Evolutionary conservation across 2,329 filamentous ascomycete species (phyloP).

Genomic region (Ambrosiella beaveri): DNA sequence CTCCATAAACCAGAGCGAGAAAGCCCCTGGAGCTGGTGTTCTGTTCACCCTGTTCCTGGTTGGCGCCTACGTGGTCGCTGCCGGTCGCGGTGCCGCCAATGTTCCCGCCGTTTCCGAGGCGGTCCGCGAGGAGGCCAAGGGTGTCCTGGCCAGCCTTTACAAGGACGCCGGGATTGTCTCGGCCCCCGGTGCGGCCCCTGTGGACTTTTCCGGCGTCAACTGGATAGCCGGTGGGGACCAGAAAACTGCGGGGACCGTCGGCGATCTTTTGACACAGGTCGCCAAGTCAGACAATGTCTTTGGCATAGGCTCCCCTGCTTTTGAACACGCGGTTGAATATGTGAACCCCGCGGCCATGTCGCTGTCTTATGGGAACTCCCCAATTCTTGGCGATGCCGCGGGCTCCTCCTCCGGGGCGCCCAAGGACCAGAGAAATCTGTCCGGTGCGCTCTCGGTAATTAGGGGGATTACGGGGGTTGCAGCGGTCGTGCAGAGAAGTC

Average conservation of each 20-base stretch:
- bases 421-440: constrained; percentile 11
- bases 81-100: constrained; percentile 36
- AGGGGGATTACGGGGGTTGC: constrained; percentile 55
- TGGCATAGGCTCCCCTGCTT: constrained; percentile 58
- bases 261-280: constrained; percentile 10
- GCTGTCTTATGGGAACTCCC: constrained; percentile 20
- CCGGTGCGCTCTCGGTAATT: constrained; percentile 47
- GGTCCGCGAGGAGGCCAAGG: constrained; percentile 59
- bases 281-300: constrained; percentile 41
- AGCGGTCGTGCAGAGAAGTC: constrained; percentile 80
- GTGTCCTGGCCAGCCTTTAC: constrained; percentile 63
- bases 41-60: constrained; percentile 93
- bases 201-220: background rate
- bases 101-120: constrained; percentile 68
- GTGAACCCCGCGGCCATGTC: constrained; percentile 66
- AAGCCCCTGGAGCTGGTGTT: constrained; percentile 39
- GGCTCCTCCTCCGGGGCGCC: background rate
- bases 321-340: constrained; percentile 69
- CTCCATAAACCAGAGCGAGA: constrained; percentile 30
- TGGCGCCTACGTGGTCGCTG: constrained; percentile 88
- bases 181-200: background rate
- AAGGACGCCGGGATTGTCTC: constrained; percentile 53
- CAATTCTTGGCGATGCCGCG: constrained; percentile 27
- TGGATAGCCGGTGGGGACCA: too few species aligned
- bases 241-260: too few species aligned